Percentiles rank a stretch among this genome's conserved stretches.
Conservation (phyloP, 2,329 filamentous ascomycete species). For the Phoma herbarum region DNA sequence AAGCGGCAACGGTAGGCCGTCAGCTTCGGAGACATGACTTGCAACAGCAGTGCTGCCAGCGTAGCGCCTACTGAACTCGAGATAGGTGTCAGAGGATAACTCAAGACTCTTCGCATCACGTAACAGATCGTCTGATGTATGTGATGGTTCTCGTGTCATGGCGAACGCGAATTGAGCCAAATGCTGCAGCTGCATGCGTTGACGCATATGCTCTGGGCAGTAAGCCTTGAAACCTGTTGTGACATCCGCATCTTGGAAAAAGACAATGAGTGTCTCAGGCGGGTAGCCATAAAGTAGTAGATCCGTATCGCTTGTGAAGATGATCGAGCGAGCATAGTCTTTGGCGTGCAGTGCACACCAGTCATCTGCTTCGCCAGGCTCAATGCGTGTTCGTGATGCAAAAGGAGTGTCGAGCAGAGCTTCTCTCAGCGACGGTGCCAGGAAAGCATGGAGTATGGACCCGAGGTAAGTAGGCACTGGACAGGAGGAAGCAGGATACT, state of each 20-base stretch:
- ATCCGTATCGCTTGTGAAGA: conserved; percentile 88
- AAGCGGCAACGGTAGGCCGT: conserved; percentile 12
- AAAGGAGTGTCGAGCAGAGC: conserved; percentile 61
- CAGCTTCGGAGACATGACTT: conserved; percentile 8
- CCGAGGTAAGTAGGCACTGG: conserved; percentile 42
- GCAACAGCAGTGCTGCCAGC: conserved; percentile 16
- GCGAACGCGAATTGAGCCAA: conserved; percentile 54
- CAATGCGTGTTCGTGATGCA: conserved; percentile 63
- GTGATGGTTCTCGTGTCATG: conserved; percentile 46
- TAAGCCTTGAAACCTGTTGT: conserved; percentile 49
- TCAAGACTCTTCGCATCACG: conserved; percentile 35
- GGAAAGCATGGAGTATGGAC: conserved; percentile 68
- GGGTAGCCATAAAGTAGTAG: conserved; percentile 78
- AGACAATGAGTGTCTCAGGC: conserved; percentile 66
- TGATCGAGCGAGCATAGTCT: conserved; percentile 65
- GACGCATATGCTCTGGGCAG: conserved; percentile 56
- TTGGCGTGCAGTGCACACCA: conserved; percentile 76
- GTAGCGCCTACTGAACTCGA: conserved; percentile 46
- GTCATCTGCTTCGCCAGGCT: conserved; percentile 84
- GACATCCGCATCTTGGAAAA: conserved; percentile 70
- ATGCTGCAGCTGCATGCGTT: conserved; percentile 55
- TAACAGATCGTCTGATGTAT: conserved; percentile 40
- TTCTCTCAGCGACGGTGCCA: conserved; percentile 81
- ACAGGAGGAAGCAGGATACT: conserved; percentile 35
- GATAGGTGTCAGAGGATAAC: conserved; percentile 30